Evolutionary conservation across 1,284 basidiomycete genomes (phyloP).

Genomic region (Coniferiporia sulphurascens): DNA sequence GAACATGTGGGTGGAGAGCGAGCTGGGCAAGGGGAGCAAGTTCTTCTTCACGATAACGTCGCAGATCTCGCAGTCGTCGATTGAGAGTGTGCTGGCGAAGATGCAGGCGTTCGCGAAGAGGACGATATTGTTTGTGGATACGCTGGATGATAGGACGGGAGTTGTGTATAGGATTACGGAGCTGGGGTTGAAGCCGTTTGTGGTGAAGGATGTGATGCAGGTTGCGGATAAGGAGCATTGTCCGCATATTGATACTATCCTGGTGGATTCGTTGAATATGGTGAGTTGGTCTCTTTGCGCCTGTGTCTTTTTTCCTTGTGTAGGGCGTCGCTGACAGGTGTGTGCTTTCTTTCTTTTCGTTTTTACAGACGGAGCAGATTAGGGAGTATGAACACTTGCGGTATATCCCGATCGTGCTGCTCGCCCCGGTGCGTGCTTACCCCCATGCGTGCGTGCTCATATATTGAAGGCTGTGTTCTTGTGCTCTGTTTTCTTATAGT

Average conservation of each 20-base stretch:
- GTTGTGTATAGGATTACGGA: slow-evolving; percentile 78
- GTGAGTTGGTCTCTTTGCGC: slow-evolving; percentile 45
- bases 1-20: slow-evolving; percentile 97
- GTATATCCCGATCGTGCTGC: slow-evolving; percentile 96
- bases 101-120: slow-evolving; percentile 76
- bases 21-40: slow-evolving; percentile 87
- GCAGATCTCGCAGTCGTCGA: slow-evolving; percentile 71
- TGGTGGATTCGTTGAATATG: slow-evolving; percentile 83
- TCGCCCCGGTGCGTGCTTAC: slow-evolving; percentile 56
- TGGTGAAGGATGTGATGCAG: slow-evolving; percentile 74
- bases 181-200: slow-evolving; percentile 78
- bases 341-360: not conserved
- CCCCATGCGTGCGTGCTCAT: slow-evolving; percentile 9
- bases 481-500: slow-evolving; percentile 25
- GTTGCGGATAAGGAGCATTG: slow-evolving; percentile 79
- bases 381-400: slow-evolving; percentile 92
- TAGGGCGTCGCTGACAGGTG: too few relatives aligned
- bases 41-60: slow-evolving; percentile 97
- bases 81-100: slow-evolving; percentile 70
- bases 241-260: slow-evolving; percentile 92
- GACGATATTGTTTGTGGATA: slow-evolving; percentile 89
- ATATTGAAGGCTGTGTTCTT: not conserved
- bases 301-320: slow-evolving; percentile 9
- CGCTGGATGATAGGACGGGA: slow-evolving; percentile 70
- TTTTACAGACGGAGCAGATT: slow-evolving; percentile 72